phyloP scores from a whole-genome alignment of 106 monocot species.

The Dioscorea alata region DNA sequence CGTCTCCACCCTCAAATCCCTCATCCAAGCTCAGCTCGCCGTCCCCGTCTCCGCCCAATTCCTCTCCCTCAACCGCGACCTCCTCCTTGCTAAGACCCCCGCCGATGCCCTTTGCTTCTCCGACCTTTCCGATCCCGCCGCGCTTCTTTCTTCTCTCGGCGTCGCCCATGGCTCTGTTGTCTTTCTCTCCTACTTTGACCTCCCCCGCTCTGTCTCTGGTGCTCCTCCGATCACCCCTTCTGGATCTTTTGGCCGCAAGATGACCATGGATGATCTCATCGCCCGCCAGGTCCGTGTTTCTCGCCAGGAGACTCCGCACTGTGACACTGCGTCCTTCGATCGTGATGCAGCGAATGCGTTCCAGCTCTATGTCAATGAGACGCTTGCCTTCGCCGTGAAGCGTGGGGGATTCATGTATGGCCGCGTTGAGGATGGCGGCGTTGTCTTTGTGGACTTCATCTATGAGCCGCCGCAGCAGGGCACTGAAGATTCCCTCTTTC shows the following conservation, averaged over 20 bases:
- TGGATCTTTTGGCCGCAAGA: conserved; percentile 74
- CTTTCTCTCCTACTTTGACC: conserved; percentile 52
- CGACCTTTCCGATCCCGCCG: conserved; percentile 15
- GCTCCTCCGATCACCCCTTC: conserved; percentile 42
- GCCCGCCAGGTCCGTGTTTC: conserved; percentile 88
- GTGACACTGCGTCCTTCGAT: conserved; percentile 75
- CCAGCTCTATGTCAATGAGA: conserved; percentile 71
- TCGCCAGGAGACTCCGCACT: conserved; percentile 72
- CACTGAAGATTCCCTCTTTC: conserved; percentile 45
- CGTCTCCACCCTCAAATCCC: conserved; percentile 42
- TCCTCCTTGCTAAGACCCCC: conserved; percentile 49
- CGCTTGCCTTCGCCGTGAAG: conserved; percentile 82
- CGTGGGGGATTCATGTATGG: conserved; percentile 93
- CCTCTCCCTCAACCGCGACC: conserved; percentile 65
- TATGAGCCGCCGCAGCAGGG: conserved; percentile 97
- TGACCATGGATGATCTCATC: conserved; percentile 96
- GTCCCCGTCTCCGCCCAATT: conserved; percentile 53
- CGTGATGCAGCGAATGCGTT: conserved; percentile 70
- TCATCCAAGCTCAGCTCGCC: conserved; percentile 72
- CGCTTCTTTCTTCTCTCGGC: conserved; percentile 48
- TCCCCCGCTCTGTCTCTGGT: conserved; percentile 13
- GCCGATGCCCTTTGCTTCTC: conserved; percentile 11
- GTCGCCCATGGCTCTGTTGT: conserved; percentile 76
- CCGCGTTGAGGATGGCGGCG: conserved; percentile 26
- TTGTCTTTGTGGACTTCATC: conserved; percentile 72